Evolutionary conservation across 192 early-diverging fungal genomes (phyloP).

Genomic region (Pilobolus umbonatus): DNA sequence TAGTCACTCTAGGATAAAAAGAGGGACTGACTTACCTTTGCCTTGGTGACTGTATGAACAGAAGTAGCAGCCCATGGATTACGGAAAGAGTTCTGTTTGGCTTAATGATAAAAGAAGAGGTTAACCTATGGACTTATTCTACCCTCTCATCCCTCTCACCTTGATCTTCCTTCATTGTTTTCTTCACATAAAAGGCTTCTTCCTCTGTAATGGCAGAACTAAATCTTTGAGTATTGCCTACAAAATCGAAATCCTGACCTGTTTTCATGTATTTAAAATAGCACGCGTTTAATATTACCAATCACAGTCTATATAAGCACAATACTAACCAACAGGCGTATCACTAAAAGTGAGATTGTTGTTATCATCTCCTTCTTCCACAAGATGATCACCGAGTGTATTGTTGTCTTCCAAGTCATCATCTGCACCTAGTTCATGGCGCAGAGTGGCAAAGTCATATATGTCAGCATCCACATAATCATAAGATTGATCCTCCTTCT

Average conservation of each 20-base stretch:
- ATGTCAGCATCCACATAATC: conserved; percentile 54
- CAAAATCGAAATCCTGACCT: conserved; percentile 73
- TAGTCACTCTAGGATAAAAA: too few relatives aligned
- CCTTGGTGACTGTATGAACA: background rate
- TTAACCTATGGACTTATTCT: too few relatives aligned
- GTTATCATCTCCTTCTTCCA: conserved; percentile 62
- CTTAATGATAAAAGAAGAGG: too few relatives aligned
- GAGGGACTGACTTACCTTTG: background rate
- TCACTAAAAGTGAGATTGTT: conserved; percentile 75
- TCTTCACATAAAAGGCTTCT: conserved; percentile 36
- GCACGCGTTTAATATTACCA: background rate
- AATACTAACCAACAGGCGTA: conserved; percentile 42
- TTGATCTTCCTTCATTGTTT: conserved; percentile 31
- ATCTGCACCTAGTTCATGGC: conserved; percentile 22
- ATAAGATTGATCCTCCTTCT: conserved; percentile 1
- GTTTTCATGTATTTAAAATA: background rate
- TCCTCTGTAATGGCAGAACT: conserved; percentile 43
- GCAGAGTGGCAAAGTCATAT: conserved; percentile 47
- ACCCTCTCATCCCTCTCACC: too few relatives aligned
- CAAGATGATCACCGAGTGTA: conserved; percentile 52
- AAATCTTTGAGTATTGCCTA: conserved; percentile 50
- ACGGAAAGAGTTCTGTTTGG: background rate
- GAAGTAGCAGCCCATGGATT: conserved; percentile 15
- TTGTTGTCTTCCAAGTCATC: conserved; percentile 44
- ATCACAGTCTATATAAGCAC: background rate